Base-by-base conservation (phyloP, 2,329 filamentous ascomycete genomes). In the Phoma sp. region DNA sequence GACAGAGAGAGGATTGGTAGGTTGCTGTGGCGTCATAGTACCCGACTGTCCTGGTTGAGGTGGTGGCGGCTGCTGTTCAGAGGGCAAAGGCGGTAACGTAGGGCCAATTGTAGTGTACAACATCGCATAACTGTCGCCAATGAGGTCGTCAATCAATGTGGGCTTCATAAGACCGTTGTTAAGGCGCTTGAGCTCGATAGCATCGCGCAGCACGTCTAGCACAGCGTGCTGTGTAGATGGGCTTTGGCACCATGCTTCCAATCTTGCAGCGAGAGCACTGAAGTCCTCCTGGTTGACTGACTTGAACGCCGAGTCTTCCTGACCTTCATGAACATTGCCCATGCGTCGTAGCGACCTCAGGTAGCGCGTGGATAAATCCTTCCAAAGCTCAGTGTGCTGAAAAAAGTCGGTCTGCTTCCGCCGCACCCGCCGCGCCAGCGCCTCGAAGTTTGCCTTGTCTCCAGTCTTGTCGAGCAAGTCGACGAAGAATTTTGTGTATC, bases 111-210 rank as follows among this genome's bases (percentile, higher is more conserved):
- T 84, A 15, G 83, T 81, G 69, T 91, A 95, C 14, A 96, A 80
- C 42, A 86, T 83, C 1, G 91, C 89, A 74, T 96, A 99, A 42
- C 90, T 87, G 74, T 99, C 95, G 18, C 88, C 90, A 61, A 97
- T 90, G n/a, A 98, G 83, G 68, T 99, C 95, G 66, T 99, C 95
- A 37, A 98, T 93, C 9, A 88, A 82, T 0, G 87, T 84, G 0
- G 89, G 84, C 74, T 96, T 97, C 84, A 96, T 95, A 7, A 96
- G 81, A 39, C 88, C 89, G 33, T 88, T 88, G 69, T 99, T 99
- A 37, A 97, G 83, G 71, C 87, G 88, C 68, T 90, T 90, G 28
- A 91, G 76, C 62, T 91, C 88, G 21, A 88, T 79, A 1, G 84
- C 83, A 59, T 91, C 88, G 34, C 85, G 81, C 10, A 91, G 78